Percentiles rank a stretch among this genome's conserved stretches.
Conservation (phyloP, 805 yeast species). For the Danielia reshetovae region DNA sequence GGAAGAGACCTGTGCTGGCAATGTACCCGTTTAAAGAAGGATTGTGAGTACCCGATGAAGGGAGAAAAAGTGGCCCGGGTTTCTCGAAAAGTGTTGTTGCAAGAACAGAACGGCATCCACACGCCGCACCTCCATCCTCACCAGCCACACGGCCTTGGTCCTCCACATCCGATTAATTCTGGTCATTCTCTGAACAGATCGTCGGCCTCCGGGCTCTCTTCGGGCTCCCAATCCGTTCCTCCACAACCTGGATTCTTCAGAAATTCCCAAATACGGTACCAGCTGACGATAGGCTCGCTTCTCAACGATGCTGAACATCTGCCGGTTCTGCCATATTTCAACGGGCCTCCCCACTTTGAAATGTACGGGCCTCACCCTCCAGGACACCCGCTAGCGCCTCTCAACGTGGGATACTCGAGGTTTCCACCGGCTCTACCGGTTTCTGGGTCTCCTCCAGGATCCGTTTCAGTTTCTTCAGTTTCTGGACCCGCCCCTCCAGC, state of each 20-base stretch:
- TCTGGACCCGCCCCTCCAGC: background rate
- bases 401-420: background rate
- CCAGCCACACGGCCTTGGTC: background rate
- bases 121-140: background rate
- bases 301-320: background rate
- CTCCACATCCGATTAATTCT: no score
- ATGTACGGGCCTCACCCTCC: background rate
- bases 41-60: slow-evolving; percentile 32
- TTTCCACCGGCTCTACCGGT: background rate
- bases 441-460: background rate
- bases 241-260: background rate
- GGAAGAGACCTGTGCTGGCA: slow-evolving; percentile 32
- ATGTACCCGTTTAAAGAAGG: slow-evolving; percentile 29
- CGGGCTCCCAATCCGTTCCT: no score
- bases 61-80: slow-evolving; percentile 37
- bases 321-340: background rate
- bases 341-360: background rate
- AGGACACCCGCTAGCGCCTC: background rate
- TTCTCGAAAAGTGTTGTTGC: slow-evolving; percentile 12
- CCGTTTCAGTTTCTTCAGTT: background rate
- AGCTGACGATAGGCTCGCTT: background rate
- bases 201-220: no score
- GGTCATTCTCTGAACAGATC: no score
- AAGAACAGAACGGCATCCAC: background rate
- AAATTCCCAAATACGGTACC: no score